Evolutionary conservation across 1,284 basidiomycete species (phyloP), one percentile per base, ranked within the genome.

Genomic region (Ustilago hordei): DNA sequence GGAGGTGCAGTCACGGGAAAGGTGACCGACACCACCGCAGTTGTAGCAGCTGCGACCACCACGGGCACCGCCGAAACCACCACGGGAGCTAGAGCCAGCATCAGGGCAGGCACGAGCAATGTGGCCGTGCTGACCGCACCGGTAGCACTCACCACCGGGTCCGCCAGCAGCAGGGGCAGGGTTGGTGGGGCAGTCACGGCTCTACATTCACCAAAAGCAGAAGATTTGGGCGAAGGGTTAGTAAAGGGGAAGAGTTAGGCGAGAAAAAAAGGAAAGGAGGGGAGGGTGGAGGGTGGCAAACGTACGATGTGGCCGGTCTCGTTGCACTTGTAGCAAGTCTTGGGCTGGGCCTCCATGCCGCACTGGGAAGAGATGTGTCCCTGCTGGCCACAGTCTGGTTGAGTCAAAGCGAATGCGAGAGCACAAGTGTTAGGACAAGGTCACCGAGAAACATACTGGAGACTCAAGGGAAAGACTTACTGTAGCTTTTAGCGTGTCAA

Each of bases 281-380:
- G 38, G 17, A 17, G n/a, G 19, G 7, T 28, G 31, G 11, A 34
- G 19, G 41, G 7, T 23, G 17, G 2, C 19, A 35, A 17, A 72
- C 77, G 23, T 65, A 76, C 73, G 55, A 84, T 72, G 79, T 84
- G 83, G 45, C 78, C 80, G 57, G 75, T 69, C 66, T 81, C 73
- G 70, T 77, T 78, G 78, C 83, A 84, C 61, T 79, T 80, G 81
- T 82, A 84, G 80, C 83, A 84, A 19, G 80, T 67, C 80, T 84
- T 84, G 67, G 83, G 83, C 66, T 77, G 75, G 28, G 83, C 65
- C 78, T 81, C 81, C 66, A 82, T 79, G 71, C 72, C 69, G 78
- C 83, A 83, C 55, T 73, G 79, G 55, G 77, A 72, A 48, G 79
- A 81, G 58, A 83, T 79, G 72, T 83, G 81, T 45, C 83, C 83